Percentiles rank a stretch among this genome's conserved stretches.
Evolutionary conservation across 2,329 filamentous ascomycete species (phyloP).

Genomic region (Aciculosporium take): DNA sequence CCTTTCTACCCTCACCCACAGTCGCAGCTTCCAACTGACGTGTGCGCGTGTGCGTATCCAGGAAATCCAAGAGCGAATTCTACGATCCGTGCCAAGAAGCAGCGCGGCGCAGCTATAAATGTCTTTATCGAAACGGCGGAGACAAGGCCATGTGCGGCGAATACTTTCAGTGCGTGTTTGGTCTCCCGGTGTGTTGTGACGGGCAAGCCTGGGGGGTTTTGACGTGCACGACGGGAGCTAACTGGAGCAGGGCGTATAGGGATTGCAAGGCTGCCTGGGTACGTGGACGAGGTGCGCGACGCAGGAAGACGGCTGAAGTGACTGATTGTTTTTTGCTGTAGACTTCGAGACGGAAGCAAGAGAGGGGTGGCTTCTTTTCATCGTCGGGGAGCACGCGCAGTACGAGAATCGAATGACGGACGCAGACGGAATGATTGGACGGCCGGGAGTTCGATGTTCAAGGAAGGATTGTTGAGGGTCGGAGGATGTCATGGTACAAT

Average conservation of each 20-base stretch:
- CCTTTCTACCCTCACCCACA: neutral
- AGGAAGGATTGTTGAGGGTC: neutral
- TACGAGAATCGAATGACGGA: neutral
- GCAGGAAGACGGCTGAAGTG: too few species aligned
- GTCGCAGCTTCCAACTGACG: too few species aligned
- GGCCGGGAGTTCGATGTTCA: too few species aligned
- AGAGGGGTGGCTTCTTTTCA: slow-evolving; percentile 8
- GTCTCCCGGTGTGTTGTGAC: neutral
- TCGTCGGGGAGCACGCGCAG: neutral
- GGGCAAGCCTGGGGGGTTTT: too few species aligned
- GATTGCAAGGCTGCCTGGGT: slow-evolving; percentile 96
- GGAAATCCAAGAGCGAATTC: slow-evolving; percentile 79
- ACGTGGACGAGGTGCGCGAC: slow-evolving; percentile 17
- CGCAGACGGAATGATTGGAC: neutral
- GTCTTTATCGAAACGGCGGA: slow-evolving; percentile 74
- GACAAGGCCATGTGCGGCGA: slow-evolving; percentile 83
- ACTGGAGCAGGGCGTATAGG: slow-evolving; percentile 60
- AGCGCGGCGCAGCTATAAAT: slow-evolving; percentile 70
- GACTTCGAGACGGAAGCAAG: slow-evolving; percentile 12
- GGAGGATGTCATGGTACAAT: neutral
- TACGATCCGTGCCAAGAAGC: slow-evolving; percentile 94
- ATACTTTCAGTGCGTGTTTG: slow-evolving; percentile 70
- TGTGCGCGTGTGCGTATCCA: slow-evolving; percentile 20
- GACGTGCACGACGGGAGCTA: slow-evolving; percentile 5
- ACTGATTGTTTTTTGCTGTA: neutral